phyloP scores from a whole-genome alignment of 176 grass and related monocot genomes.

The Poa pratensis region DNA sequence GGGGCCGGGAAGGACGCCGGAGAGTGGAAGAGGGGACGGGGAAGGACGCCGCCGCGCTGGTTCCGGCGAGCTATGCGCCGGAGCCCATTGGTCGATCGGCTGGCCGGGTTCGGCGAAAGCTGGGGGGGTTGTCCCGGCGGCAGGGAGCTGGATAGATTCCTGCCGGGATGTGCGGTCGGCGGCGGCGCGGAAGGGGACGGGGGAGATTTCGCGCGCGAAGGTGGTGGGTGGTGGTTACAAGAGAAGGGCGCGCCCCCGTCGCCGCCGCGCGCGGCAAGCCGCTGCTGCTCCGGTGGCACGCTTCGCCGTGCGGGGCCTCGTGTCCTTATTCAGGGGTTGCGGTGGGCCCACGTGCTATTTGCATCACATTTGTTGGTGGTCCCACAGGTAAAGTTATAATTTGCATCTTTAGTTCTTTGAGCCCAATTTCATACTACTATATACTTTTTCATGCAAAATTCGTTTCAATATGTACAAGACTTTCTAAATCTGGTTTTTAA shows the following conservation, averaged over 20 bases:
- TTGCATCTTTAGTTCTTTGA: no score
- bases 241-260: conserved; percentile 31
- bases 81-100: conserved; percentile 41
- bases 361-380: not conserved
- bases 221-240: conserved; percentile 40
- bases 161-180: conserved; percentile 44
- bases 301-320: not conserved
- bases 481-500: no score
- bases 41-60: conserved; percentile 14
- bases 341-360: not conserved
- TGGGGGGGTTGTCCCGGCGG: conserved; percentile 4
- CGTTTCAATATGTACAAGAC: no score
- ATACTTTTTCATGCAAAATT: no score
- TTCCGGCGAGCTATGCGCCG: conserved; percentile 57
- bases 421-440: no score
- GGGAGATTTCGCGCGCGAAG: conserved; percentile 50
- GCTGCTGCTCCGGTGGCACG: not conserved
- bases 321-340: not conserved
- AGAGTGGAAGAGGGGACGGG: not conserved
- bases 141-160: conserved; percentile 25
- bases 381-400: not conserved
- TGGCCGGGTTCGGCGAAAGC: conserved; percentile 6
- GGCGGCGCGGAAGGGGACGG: conserved; percentile 43
- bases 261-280: conserved; percentile 50
- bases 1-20: not conserved